Base-by-base conservation (phyloP, 305 asterid genomes). In the Solanum aculeatissimum region DNA sequence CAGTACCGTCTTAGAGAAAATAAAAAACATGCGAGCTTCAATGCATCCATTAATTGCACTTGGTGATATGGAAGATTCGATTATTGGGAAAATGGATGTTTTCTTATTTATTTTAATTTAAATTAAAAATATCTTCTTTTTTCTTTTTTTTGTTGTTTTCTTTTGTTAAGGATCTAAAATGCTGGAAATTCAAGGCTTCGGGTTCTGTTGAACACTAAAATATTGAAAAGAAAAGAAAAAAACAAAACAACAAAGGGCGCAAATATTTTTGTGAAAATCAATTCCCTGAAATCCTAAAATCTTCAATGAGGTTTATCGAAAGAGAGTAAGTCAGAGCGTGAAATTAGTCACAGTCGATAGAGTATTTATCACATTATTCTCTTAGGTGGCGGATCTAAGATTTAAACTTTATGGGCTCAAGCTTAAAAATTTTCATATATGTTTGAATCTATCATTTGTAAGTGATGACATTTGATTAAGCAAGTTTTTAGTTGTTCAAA, bases 11-110 rank as follows among this genome's bases (percentile, higher is more conserved):
- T 93, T 93, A 85, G 93, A 95, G 90, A 88, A 89, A 91, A 89
- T 89, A 91, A 92, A 88, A 85, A 92, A 93, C 94, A 92, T 90
- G 92, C 93, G 89, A 87, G 80, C 93, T 90, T 92, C 98, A 86
- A 95, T 89, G 98, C 94, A 86, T 32, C 88, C 96, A 93, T 93
- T 95, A 74, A 94, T 91, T 93, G 98, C 88, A 88, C 93, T 92
- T 93, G 86, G 94, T 92, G 93, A 92, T 90, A 90, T 91, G 97
- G 97, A 95, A 95, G 98, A 95, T 95, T 95, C 98, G 84, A 83
- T 92, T 92, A 83, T 95, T 68, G 97, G 95, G 96, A 92, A 91
- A 82, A 90, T 88, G 92, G 91, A 88, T 92, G 93, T 88, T 92
- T 92, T 92, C 60, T 82, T 63, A 49, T 51, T 79, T 54, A 54